Evolutionary conservation across 257 asterid species (phyloP), one percentile per base, ranked within the genome.

Genomic region (Solanum etuberosum): DNA sequence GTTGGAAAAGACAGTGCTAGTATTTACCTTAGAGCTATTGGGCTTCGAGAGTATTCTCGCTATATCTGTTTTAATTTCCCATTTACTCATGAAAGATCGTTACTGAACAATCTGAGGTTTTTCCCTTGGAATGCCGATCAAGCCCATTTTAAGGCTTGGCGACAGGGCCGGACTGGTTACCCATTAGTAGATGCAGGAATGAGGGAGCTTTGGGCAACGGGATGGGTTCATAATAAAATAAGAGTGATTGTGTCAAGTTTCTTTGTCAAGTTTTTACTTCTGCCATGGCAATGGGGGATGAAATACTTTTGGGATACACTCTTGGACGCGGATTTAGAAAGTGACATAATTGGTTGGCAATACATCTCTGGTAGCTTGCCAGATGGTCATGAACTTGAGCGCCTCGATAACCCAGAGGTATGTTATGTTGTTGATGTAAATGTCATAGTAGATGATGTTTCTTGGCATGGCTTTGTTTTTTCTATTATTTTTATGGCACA

Each of bases 261-360:
- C 89, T 95, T 85, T 72, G 99, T 96, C 68, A 95, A 97, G 91
- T 92, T 97, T 89, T 91, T 97, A 76, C 94, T 96, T 88, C 86
- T 95, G 23, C 98, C 99, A 7, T 97, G 99, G 98, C 98, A 94
- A 83, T 95, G 99, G 99, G 99, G 99, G 74, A 95, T 97, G 98
- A 95, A 93, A 89, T 97, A 97, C 83, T 96, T 96, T 18, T 96
- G 99, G 99, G 99, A 96, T 87, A 94, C 98, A 31, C 98, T 95
- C 54, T 91, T 97, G 85, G 99, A 97, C 86, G 98, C 99, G 2
- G 98, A 97, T 86, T 88, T 97, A 92, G 99, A 97, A 90, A 91
- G 94, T 15, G 98, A 97, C 86, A 93, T 95, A 16, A 97, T 97
- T 20, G 99, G 99, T 42, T 94, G 99, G 99, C 98, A 94, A 85